A percentile compares a stretch with the other conserved stretches of the same genome.
Evolutionary conservation across 2,329 filamentous ascomycete genomes (phyloP).

Genomic region (Coniochaeta prunicola): DNA sequence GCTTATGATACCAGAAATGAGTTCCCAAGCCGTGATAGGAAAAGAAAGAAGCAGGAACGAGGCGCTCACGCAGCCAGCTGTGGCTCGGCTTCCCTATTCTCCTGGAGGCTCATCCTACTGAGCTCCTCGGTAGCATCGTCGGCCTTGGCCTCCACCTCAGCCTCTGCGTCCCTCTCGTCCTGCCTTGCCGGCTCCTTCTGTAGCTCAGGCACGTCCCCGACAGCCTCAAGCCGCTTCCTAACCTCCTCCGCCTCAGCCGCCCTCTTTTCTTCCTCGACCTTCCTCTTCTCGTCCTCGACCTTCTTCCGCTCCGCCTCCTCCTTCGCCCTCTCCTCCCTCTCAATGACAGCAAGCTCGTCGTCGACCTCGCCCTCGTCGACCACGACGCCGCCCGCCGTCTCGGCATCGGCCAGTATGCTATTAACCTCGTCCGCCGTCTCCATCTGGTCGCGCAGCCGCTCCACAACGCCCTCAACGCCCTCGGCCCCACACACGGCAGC

Average conservation of each 20-base stretch:
- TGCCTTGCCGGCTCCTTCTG: slow-evolving; percentile 19
- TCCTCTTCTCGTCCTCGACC: slow-evolving; percentile 37
- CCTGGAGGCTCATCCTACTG: slow-evolving; percentile 1
- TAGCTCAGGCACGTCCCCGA: slow-evolving; percentile 27
- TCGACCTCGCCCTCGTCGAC: slow-evolving; percentile 82
- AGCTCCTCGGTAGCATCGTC: not conserved
- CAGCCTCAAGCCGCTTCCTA: slow-evolving; percentile 39
- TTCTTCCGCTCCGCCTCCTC: slow-evolving; percentile 45
- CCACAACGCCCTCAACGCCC: slow-evolving; percentile 68
- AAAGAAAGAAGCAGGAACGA: not conserved
- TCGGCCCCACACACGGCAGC: slow-evolving; percentile 69
- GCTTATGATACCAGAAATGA: not conserved
- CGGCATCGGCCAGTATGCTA: slow-evolving; percentile 62
- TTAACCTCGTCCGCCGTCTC: slow-evolving; percentile 74
- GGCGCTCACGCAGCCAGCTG: not conserved
- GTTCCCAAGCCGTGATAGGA: not conserved
- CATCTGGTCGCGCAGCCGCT: slow-evolving; percentile 73
- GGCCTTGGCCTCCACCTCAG: not conserved
- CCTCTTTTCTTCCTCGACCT: slow-evolving; percentile 20
- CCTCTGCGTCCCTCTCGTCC: slow-evolving; percentile 23
- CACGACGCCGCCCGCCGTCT: slow-evolving; percentile 18
- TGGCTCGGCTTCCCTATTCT: not conserved
- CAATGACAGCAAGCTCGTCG: slow-evolving; percentile 74
- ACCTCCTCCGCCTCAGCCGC: slow-evolving; percentile 37
- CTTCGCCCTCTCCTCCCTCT: slow-evolving; percentile 49